Evolutionary conservation across 345 rosid species (phyloP), one percentile per base, ranked within the genome.

Genomic region (Eucalyptus regnans): DNA sequence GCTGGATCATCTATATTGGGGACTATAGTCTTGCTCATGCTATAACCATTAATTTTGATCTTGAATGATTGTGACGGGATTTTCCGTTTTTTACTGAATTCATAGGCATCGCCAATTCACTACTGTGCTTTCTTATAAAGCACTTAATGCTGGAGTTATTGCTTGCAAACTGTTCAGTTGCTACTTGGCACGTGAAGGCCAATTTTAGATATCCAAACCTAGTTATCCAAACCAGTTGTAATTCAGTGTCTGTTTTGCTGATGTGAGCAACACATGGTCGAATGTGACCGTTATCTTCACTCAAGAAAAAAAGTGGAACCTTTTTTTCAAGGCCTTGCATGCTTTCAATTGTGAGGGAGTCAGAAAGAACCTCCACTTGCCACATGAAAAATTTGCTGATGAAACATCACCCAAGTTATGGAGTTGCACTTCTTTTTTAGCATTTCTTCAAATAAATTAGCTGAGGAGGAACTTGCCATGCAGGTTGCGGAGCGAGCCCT

Each of bases 401-500:
- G 48, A 76, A 76, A 41, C 27, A 41, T 76, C 25, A 41, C 48
- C 48, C 88, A 27, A 54, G 33, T 60, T 31, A 16, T 50, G 8
- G n/a, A 46, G 64, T 22, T 37, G 41, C 60, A 29, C n/a, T 41
- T 25, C 49, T 56, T 29, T 52, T 83, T 50, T 25, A 50, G 48
- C 11, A 27, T n/a, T 46, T 52, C 23, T 4, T 27, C 52, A 25
- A 25, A 79, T 37, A n/a, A 37, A 50, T 50, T 56, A 25, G 56
- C 87, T 86, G 25, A 86, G 60, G 87, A 29, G 17, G 87, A 60
- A 49, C 33, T 76, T 80, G 52, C 64, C n/a, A 68, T 89, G 87
- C 92, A 93, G 95, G 95, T 93, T 60, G 94, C 95, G 31, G 95
- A 93, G 90, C 90, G 94, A 84, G 91, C 95, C 76, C 93, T 93